phyloP scores from a whole-genome alignment of 495 filamentous ascomycete species.

The Penicillium fimorum region DNA sequence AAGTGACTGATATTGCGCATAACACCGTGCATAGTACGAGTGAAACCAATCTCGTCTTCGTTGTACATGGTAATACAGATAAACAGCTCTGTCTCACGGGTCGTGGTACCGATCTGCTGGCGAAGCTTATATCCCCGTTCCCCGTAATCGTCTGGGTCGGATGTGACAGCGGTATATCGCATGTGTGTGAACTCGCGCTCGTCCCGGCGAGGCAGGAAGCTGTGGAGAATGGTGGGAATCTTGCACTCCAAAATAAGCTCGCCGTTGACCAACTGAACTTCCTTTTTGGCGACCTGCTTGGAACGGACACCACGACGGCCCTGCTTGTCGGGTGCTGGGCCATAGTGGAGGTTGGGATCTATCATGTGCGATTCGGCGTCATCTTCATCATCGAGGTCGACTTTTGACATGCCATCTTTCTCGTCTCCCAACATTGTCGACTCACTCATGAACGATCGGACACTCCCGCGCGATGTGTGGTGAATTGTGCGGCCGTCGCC shows the following conservation, averaged over 20 bases:
- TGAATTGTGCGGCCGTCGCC: constrained; percentile 53
- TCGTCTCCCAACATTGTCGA: constrained; percentile 63
- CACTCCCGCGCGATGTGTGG: constrained; percentile 42
- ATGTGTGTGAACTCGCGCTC: constrained; percentile 98
- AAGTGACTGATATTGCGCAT: constrained; percentile 98
- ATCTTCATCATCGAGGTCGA: constrained; percentile 43
- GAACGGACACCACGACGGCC: constrained; percentile 78
- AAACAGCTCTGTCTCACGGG: constrained; percentile 94
- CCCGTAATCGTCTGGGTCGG: constrained; percentile 94
- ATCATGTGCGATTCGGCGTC: constrained; percentile 42
- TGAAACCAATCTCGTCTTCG: constrained; percentile 94
- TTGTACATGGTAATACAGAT: constrained; percentile 99
- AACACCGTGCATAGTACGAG: constrained; percentile 96
- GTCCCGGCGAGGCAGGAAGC: constrained; percentile 86
- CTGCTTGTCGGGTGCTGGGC: constrained; percentile 82
- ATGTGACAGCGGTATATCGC: constrained; percentile 99
- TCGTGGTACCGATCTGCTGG: constrained; percentile 85
- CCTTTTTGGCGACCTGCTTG: constrained; percentile 87
- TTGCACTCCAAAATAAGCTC: constrained; percentile 98
- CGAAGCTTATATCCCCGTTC: constrained; percentile 86
- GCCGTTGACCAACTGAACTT: constrained; percentile 94
- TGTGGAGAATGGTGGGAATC: constrained; percentile 95
- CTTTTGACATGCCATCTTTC: constrained; percentile 41
- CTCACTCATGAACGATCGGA: constrained; percentile 64
- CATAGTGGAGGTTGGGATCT: constrained; percentile 65